Conservation (phyloP, 176 grass and related monocot species). For the Carex cristatella region DNA sequence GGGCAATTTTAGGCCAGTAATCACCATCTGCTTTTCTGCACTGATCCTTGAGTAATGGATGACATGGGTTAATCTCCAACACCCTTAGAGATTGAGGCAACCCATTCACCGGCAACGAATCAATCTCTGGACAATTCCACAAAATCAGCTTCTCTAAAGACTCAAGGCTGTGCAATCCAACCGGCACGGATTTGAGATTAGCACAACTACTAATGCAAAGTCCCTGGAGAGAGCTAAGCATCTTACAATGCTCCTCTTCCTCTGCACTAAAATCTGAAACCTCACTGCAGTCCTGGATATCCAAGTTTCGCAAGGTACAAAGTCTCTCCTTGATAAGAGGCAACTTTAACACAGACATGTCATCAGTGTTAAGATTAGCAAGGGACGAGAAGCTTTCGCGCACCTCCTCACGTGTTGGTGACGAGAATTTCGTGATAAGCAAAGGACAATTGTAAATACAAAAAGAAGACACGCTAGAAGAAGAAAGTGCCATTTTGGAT, state of each 20-base stretch:
- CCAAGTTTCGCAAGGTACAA: conserved; percentile 30
- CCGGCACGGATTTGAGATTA: conserved; percentile 26
- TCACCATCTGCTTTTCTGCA: conserved; percentile 25
- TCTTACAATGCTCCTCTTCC: neutral
- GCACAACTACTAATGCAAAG: conserved; percentile 40
- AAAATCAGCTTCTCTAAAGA: conserved; percentile 30
- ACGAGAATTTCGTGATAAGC: conserved; percentile 23
- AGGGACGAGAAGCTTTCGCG: neutral
- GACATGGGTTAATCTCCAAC: conserved; percentile 12
- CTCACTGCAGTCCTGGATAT: conserved; percentile 43
- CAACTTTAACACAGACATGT: conserved; percentile 24
- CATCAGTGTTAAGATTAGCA: conserved; percentile 21
- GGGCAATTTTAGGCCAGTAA: conserved; percentile 36
- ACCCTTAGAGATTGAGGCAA: conserved; percentile 24
- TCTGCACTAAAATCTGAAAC: conserved; percentile 25
- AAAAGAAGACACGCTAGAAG: conserved; percentile 31
- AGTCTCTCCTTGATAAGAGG: conserved; percentile 32
- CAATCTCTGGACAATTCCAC: conserved; percentile 35
- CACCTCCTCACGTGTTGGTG: neutral
- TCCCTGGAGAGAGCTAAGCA: conserved; percentile 35
- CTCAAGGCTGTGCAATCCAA: conserved; percentile 30
- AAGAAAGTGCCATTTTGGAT: conserved; percentile 19
- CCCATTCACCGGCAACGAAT: conserved; percentile 29
- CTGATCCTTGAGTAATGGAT: conserved; percentile 34
- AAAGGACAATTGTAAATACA: conserved; percentile 48